Conservation (phyloP, 1,139 yeast genomes). For the Meyerozyma athensensis region DNA sequence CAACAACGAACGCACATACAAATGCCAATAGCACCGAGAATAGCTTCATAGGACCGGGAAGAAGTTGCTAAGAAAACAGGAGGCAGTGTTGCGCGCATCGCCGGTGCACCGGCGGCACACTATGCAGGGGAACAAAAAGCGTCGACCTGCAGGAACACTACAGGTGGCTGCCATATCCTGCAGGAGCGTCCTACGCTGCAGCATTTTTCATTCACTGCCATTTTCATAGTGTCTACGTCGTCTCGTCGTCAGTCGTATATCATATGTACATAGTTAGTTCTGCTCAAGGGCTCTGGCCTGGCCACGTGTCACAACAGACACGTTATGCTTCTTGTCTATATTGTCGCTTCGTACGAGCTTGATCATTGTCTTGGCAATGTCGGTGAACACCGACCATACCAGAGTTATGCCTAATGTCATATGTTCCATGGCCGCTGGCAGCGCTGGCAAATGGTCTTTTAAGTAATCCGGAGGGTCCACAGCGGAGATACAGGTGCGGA, state of each 20-base stretch:
- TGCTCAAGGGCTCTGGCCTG: background rate
- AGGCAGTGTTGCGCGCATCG: slow-evolving; percentile 2
- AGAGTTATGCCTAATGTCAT: background rate
- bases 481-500: too few relatives aligned
- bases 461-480: too few relatives aligned
- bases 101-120: background rate
- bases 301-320: background rate
- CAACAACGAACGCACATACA: slow-evolving; percentile 15
- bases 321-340: background rate
- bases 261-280: background rate
- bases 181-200: too few relatives aligned
- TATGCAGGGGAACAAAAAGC: too few relatives aligned
- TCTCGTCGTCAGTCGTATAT: background rate
- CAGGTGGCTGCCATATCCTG: too few relatives aligned
- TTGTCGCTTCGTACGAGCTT: background rate
- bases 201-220: too few relatives aligned
- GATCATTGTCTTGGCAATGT: background rate
- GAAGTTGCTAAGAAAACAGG: background rate
- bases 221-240: too few relatives aligned
- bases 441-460: too few relatives aligned
- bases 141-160: too few relatives aligned
- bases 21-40: background rate
- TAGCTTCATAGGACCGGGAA: background rate
- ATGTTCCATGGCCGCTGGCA: too few relatives aligned
- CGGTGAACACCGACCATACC: background rate